Base-by-base conservation (phyloP, 2,329 filamentous ascomycete genomes). In the Verticillium nubilum region DNA sequence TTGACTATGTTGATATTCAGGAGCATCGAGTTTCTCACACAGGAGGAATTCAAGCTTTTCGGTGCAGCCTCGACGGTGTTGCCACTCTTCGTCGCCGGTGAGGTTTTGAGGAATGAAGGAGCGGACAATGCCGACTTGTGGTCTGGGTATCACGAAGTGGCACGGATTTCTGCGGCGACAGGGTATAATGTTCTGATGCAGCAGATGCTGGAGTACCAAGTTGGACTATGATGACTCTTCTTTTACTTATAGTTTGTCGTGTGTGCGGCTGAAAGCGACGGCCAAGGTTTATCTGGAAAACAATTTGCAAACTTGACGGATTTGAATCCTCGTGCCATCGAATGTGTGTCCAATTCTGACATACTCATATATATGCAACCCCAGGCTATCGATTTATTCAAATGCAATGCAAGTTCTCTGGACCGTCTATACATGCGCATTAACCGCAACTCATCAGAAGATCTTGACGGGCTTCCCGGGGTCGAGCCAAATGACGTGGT, bases 401-500 rank as follows among this genome's bases (percentile, higher is more conserved):
- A n/a, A n/a, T n/a, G n/a, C n/a, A n/a, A n/a, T n/a, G n/a, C n/a
- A n/a, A n/a, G n/a, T n/a, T n/a, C n/a, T n/a, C n/a, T n/a, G n/a
- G n/a, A n/a, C n/a, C n/a, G n/a, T n/a, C n/a, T n/a, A n/a, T n/a
- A n/a, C n/a, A n/a, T n/a, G n/a, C n/a, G n/a, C n/a, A n/a, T n/a
- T n/a, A n/a, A n/a, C n/a, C n/a, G n/a, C n/a, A n/a, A n/a, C n/a
- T n/a, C n/a, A n/a, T 61, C 26, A 60, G 28, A 64, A 29, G 25
- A 66, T 56, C 5, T 47, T 27, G 17, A 52, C 54, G 13, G 37
- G 31, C 53, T 66, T 57, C 3, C 73, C 72, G 0, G 65, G 68
- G n/a, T 62, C 60, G 26, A 76, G 61, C 75, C 73, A 78, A 26
- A 62, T 56, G 1, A 77, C 67, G 37, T 72, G 68, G 3, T 74